These are phyloP conservation scores for Selaginella moellendorffii DNA, from an alignment of 75 land plant species.

Conservation along the genomic window DNA sequence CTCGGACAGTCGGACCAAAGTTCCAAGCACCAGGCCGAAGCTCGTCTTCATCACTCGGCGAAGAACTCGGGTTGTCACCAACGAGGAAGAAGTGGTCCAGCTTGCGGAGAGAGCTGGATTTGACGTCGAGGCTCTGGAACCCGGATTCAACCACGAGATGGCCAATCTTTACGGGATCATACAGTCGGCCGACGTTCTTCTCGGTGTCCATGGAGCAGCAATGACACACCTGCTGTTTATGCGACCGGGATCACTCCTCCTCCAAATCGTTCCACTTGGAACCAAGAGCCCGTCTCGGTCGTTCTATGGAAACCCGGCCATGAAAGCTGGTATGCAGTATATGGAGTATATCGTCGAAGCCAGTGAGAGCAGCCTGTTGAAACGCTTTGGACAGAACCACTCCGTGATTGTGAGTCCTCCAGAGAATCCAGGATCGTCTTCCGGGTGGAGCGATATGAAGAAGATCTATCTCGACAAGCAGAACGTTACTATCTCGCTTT, in stretches of 20 bases:
- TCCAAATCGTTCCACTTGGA: slow-evolving; percentile 1
- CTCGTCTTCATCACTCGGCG: background rate
- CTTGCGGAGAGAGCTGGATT: background rate
- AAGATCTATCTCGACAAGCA: background rate
- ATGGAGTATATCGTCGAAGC: background rate
- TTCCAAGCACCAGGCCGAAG: background rate
- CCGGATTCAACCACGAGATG: background rate
- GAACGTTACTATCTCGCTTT: background rate
- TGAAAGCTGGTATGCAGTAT: slow-evolving; percentile 4
- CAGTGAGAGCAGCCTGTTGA: background rate
- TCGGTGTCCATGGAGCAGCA: slow-evolving; percentile 6
- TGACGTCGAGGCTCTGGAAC: background rate
- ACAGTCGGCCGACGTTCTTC: background rate
- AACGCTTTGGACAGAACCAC: background rate
- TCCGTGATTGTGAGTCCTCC: background rate
- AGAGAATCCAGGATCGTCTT: background rate
- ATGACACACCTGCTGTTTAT: slow-evolving; percentile 6
- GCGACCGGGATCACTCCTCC: background rate
- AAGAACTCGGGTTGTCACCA: background rate
- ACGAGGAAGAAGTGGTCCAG: background rate
- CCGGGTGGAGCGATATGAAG: slow-evolving; percentile 3
- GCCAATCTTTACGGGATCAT: background rate
- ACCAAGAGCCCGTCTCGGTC: background rate
- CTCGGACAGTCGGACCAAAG: background rate
- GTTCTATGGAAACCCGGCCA: slow-evolving; percentile 3